phyloP scores from a whole-genome alignment of 108 stramenopile species.

The Aureococcus anophagefferens region DNA sequence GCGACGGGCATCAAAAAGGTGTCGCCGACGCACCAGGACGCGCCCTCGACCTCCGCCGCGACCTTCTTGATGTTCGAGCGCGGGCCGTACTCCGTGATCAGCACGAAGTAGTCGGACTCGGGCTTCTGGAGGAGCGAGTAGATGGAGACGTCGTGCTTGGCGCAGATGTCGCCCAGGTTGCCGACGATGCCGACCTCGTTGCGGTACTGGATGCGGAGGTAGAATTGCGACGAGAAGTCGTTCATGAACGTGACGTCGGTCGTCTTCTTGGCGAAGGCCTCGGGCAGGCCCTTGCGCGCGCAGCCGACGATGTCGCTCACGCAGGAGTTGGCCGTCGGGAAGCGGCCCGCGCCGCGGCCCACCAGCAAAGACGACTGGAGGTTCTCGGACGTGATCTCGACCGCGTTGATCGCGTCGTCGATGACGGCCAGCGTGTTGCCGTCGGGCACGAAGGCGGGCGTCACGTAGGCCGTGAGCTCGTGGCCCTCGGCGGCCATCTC shows the following conservation, averaged over 20 bases:
- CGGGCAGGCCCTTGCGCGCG: slow-evolving; percentile 34
- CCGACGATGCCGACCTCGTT: slow-evolving; percentile 67
- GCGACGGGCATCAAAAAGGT: slow-evolving; percentile 74
- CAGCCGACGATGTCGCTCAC: slow-evolving; percentile 70
- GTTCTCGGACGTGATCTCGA: slow-evolving; percentile 65
- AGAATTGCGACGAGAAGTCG: slow-evolving; percentile 69
- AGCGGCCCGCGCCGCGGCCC: slow-evolving; percentile 77
- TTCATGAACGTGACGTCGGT: slow-evolving; percentile 63
- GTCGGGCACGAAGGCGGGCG: slow-evolving; percentile 63
- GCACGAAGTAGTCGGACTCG: slow-evolving; percentile 65
- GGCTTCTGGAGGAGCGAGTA: slow-evolving; percentile 78
- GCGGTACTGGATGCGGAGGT: slow-evolving; percentile 62
- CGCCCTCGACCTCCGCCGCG: slow-evolving; percentile 55
- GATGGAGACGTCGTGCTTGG: slow-evolving; percentile 66
- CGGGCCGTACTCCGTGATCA: slow-evolving; percentile 70
- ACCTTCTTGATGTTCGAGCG: slow-evolving; percentile 52
- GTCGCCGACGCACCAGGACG: slow-evolving; percentile 69
- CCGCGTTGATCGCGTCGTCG: slow-evolving; percentile 70
- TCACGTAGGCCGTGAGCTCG: slow-evolving; percentile 67
- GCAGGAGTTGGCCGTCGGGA: slow-evolving; percentile 73
- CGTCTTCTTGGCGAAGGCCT: slow-evolving; percentile 33
- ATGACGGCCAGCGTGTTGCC: slow-evolving; percentile 61
- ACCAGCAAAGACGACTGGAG: slow-evolving; percentile 60
- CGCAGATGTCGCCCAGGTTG: slow-evolving; percentile 69
- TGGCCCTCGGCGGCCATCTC: slow-evolving; percentile 37